Evolutionary conservation across 164 flowering plant genomes (phyloP).

Genomic region (Vitis cinerea): DNA sequence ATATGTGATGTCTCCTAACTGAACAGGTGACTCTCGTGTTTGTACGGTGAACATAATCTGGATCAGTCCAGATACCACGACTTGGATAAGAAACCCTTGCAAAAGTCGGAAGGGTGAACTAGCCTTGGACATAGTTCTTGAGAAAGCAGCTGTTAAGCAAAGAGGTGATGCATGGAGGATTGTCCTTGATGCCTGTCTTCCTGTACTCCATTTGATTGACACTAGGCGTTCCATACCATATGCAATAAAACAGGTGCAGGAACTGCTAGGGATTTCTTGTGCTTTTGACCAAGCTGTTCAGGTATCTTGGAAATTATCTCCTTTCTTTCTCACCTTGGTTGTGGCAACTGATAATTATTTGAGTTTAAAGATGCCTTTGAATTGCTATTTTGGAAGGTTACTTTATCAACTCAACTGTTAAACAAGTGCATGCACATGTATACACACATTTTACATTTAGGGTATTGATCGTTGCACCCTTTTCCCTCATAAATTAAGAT

Average conservation of each 20-base stretch:
- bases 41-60: constrained; percentile 60
- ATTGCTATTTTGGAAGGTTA: no score
- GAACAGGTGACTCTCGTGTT: constrained; percentile 78
- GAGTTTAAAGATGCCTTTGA: no score
- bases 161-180: constrained; percentile 93
- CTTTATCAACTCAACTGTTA: no score
- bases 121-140: constrained; percentile 75
- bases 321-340: not conserved
- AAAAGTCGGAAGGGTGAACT: constrained; percentile 58
- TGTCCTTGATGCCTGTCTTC: constrained; percentile 83
- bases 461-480: no score
- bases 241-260: constrained; percentile 84
- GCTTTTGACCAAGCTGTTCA: constrained; percentile 91
- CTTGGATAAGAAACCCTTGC: constrained; percentile 59
- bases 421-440: no score
- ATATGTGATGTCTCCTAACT: not conserved
- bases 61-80: constrained; percentile 58
- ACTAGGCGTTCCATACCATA: constrained; percentile 77
- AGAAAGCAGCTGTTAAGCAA: constrained; percentile 57
- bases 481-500: no score
- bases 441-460: no score
- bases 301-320: constrained; percentile 37
- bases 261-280: constrained; percentile 84
- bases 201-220: constrained; percentile 83
- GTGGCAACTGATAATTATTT: no score